Evolutionary conservation across 2,329 filamentous ascomycete genomes (phyloP), one percentile per base, ranked within the genome.

Genomic region (Rutstroemia sp.): DNA sequence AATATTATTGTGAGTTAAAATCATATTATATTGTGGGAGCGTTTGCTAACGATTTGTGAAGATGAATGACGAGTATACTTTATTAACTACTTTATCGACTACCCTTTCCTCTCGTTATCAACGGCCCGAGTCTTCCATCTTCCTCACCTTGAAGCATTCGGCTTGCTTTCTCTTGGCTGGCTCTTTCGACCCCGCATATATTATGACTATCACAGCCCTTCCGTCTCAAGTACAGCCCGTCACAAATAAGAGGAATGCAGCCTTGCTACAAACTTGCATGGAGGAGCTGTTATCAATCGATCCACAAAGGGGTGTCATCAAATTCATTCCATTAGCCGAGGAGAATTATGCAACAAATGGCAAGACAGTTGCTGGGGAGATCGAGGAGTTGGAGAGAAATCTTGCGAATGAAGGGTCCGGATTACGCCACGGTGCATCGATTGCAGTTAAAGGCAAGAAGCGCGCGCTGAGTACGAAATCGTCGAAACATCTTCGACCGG

Each of bases 221-320:
- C 78, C 87, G 1, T 77, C 77, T 10, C 79, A 89, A 61, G 74
- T 94, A 57, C 84, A 86, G 59, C 82, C 88, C 0, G 80, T 83
- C 3, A 89, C 83, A 52, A 96, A 96, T 73, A 87, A 88, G 69
- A 83, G 89, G 60, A 94, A 92, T 69, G 83, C 89, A 1, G 78
- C 79, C n/a, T 73, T 95, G 17, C 80, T 95, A 3, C 88, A 94
- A 67, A 77, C 76, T n/a, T 86, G 88, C 68, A 79, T 96, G 70
- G 77, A 83, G 14, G 86, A 89, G 23, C 45, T 83, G 0, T 75
- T 95, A 0, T 80, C 81, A 2, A 88, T 95, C 2, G 65, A 76
- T 0, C 71, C 84, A 0, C 75, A 81, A 1, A 80, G 89, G 40
- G 90, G 91, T 1, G 77, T 91, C 36, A 72, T 96, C 56, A 83